phyloP scores from a whole-genome alignment of 2,329 filamentous ascomycete species.

The Aspergillus hortae region DNA sequence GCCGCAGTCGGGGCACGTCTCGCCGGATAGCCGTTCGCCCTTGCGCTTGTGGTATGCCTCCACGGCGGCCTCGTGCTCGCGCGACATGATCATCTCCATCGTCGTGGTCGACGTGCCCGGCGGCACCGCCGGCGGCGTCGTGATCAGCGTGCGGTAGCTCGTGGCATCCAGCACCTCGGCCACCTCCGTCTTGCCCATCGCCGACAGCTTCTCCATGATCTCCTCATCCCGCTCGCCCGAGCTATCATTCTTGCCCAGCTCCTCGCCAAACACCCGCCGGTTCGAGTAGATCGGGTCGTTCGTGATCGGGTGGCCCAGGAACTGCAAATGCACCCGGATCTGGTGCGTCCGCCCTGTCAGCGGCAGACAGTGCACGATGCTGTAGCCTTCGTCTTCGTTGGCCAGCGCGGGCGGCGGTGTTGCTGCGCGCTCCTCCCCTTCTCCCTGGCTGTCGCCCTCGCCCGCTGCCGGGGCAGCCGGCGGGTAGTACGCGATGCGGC shows the following conservation, averaged over 20 bases:
- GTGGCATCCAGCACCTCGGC: conserved; percentile 80
- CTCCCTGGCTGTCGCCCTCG: conserved; percentile 11
- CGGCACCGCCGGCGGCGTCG: conserved; percentile 34
- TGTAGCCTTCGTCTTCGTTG: conserved; percentile 68
- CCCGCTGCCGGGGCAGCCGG: conserved; percentile 25
- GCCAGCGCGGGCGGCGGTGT: conserved; percentile 31
- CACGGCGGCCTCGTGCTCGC: conserved; percentile 73
- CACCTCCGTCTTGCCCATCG: conserved; percentile 65
- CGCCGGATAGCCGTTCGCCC: conserved; percentile 88
- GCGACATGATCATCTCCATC: conserved; percentile 40
- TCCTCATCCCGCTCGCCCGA: conserved; percentile 76
- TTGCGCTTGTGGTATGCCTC: conserved; percentile 84
- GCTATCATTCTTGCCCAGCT: conserved; percentile 68
- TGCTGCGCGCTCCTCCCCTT: conserved; percentile 24
- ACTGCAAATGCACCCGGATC: conserved; percentile 90
- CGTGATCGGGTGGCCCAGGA: conserved; percentile 87
- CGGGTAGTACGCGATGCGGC: conserved; percentile 86
- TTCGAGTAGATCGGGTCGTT: conserved; percentile 99
- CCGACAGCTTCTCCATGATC: conserved; percentile 65
- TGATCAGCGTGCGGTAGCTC: conserved; percentile 66
- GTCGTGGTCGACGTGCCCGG: conserved; percentile 34
- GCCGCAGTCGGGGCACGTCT: conserved; percentile 74
- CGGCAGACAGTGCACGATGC: conserved; percentile 88
- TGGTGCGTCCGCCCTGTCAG: conserved; percentile 94
- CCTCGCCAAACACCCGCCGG: conserved; percentile 80